Percentiles rank a stretch among this genome's conserved stretches.
These are phyloP conservation scores for Lasiosphaeria hispida DNA, from an alignment of 495 filamentous ascomycete genomes.

Conservation along the genomic window DNA sequence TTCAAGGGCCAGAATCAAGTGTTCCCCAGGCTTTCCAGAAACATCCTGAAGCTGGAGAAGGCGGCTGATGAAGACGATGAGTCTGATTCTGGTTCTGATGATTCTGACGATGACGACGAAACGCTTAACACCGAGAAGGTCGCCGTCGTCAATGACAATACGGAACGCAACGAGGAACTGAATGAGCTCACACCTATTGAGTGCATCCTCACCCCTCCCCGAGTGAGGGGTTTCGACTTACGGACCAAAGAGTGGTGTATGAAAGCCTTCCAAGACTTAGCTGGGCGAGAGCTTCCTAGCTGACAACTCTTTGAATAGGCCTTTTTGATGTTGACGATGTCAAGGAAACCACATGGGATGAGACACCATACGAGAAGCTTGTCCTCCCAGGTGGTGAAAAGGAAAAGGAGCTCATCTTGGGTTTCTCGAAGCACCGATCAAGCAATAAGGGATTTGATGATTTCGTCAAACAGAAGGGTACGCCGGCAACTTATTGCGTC, in stretches of 20 bases:
- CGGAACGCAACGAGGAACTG: slow-evolving; percentile 2
- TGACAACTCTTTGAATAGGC: neutral
- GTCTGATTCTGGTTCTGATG: neutral
- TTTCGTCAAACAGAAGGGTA: slow-evolving; percentile 37
- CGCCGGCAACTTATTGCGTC: neutral
- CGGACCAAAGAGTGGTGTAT: slow-evolving; percentile 32
- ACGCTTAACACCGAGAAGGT: neutral
- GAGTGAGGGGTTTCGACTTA: slow-evolving; percentile 34
- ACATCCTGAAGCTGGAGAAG: slow-evolving; percentile 10
- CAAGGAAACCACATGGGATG: slow-evolving; percentile 42
- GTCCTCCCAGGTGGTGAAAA: slow-evolving; percentile 38
- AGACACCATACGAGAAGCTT: slow-evolving; percentile 48
- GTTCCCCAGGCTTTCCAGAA: slow-evolving; percentile 30
- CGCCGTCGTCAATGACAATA: slow-evolving; percentile 2
- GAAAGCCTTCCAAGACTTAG: neutral
- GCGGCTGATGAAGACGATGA: neutral
- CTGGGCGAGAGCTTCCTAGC: neutral
- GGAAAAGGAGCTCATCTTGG: slow-evolving; percentile 45
- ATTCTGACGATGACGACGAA: slow-evolving; percentile 7
- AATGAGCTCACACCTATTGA: slow-evolving; percentile 15
- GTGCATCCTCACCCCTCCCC: slow-evolving; percentile 29
- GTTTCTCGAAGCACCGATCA: slow-evolving; percentile 36
- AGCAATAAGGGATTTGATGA: slow-evolving; percentile 51
- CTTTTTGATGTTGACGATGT: slow-evolving; percentile 16
- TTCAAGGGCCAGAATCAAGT: slow-evolving; percentile 16